Conservation (phyloP, 1,284 basidiomycete species). For the Fomitopsis palustris region DNA sequence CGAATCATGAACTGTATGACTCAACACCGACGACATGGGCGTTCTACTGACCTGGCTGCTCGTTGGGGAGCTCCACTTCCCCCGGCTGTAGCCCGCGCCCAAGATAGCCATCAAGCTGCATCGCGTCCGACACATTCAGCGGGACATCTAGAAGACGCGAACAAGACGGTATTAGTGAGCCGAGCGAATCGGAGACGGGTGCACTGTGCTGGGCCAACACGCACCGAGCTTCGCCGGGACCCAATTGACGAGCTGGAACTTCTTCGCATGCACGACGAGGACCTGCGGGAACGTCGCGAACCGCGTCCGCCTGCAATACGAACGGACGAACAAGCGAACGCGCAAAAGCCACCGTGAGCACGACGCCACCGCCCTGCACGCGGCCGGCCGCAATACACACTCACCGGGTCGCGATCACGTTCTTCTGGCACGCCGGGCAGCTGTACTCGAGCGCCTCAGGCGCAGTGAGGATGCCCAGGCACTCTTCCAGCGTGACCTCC, state of each 20-base stretch:
- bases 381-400: slow-evolving; percentile 32
- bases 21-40: no score
- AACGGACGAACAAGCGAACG: no score
- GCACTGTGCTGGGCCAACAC: slow-evolving; percentile 19
- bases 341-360: not conserved
- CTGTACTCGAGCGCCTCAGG: slow-evolving; percentile 72
- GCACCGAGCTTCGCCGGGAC: slow-evolving; percentile 91
- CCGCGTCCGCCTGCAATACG: slow-evolving; percentile 51
- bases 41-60: slow-evolving; percentile 30
- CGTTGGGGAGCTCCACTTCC: slow-evolving; percentile 74
- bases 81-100: slow-evolving; percentile 72
- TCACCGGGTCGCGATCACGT: slow-evolving; percentile 57
- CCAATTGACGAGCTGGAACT: slow-evolving; percentile 97
- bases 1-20: not conserved
- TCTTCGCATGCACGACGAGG: slow-evolving; percentile 88
- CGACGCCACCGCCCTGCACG: not conserved
- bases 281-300: slow-evolving; percentile 90
- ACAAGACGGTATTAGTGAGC: not conserved
- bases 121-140: slow-evolving; percentile 66
- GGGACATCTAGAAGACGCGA: slow-evolving; percentile 68
- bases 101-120: slow-evolving; percentile 69
- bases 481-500: slow-evolving; percentile 65
- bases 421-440: slow-evolving; percentile 60
- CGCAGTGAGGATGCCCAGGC: slow-evolving; percentile 66
- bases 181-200: not conserved